Base-by-base conservation (phyloP, 345 rosid species). In the Aquilaria malaccensis region DNA sequence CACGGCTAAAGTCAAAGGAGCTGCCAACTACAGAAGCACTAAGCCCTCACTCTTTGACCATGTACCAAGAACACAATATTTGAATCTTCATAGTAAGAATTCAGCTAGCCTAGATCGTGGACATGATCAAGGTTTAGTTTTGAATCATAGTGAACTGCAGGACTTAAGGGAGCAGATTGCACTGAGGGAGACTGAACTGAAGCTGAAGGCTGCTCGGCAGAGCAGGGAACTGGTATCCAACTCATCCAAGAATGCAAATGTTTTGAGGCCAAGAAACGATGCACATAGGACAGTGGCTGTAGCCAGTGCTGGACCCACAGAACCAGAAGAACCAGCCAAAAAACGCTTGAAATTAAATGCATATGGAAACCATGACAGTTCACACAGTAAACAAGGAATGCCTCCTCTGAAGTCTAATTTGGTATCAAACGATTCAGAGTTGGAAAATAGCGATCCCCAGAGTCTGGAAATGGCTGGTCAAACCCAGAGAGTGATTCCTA, bases 161-260 rank as follows among this genome's bases (percentile, higher is more conserved):
- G 97, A 90, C 63, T 80, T 94, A 75, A 83, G 86, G 79, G 95
- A 84, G 85, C 91, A 86, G 87, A 94, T 94, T 81, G 96, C 95
- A 13, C 79, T 74, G 58, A 84, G 95, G 55, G 99, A 94, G 79
- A 82, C 66, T 64, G 88, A 87, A 71, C 78, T 81, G 79, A 94
- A 81, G 81, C 82, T 81, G 58, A 94, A 80, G 83, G 77, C 81
- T 45, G 71, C 79, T 45, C 85, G 72, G 74, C 88, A 80, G 61
- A 83, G 67, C 56, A 87, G 78, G 76, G 92, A 81, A 61, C 64
- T 66, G 31, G 65, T 60, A 69, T 66, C 68, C 49, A 74, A 67
- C 62, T 54, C 81, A n/a, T 51, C 50, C 45, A 72, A 47, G 59
- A 66, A 70, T 29, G 13, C 51, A 65, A 50, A 50, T 52, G 58